These are phyloP conservation scores for Lunasporangiospora selenospora DNA, from an alignment of 192 early-diverging fungal genomes.

Conservation along the genomic window DNA sequence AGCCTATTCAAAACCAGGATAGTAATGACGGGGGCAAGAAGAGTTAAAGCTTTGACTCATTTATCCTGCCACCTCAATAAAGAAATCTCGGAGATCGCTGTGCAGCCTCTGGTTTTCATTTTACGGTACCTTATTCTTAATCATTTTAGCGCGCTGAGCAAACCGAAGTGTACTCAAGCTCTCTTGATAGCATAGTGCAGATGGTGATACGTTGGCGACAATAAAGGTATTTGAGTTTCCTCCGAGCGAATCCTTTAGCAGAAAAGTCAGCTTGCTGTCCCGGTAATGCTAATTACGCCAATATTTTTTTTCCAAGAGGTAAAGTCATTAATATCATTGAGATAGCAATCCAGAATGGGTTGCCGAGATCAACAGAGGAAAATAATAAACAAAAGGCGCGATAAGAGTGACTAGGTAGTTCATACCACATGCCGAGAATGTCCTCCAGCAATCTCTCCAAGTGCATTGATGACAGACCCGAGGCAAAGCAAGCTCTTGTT, in stretches of 20 bases:
- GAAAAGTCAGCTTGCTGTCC: slow-evolving; percentile 72
- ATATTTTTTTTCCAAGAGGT: too few species aligned
- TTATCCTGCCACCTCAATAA: too few species aligned
- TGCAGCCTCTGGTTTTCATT: too few species aligned
- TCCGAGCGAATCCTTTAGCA: slow-evolving; percentile 73
- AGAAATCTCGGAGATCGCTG: too few species aligned
- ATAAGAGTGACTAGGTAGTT: neutral
- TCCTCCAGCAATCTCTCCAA: slow-evolving; percentile 67
- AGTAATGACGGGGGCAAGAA: too few species aligned
- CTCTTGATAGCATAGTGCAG: slow-evolving; percentile 54
- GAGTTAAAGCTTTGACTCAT: too few species aligned
- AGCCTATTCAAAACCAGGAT: slow-evolving; percentile 31
- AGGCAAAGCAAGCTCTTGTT: slow-evolving; percentile 82
- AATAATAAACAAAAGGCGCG: neutral
- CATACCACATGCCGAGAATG: slow-evolving; percentile 63
- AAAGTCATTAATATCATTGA: too few species aligned
- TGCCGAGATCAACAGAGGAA: too few species aligned
- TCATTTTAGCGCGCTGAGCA: slow-evolving; percentile 75
- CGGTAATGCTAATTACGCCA: slow-evolving; percentile 72
- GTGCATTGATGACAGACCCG: slow-evolving; percentile 86
- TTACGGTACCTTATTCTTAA: slow-evolving; percentile 72
- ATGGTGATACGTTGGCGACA: slow-evolving; percentile 66
- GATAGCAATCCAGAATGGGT: too few species aligned
- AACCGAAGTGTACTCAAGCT: slow-evolving; percentile 70
- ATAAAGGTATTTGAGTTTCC: slow-evolving; percentile 75